Evolutionary conservation across 352 stramenopile genomes (phyloP).

Genomic region (Phytophthora boehmeriae): DNA sequence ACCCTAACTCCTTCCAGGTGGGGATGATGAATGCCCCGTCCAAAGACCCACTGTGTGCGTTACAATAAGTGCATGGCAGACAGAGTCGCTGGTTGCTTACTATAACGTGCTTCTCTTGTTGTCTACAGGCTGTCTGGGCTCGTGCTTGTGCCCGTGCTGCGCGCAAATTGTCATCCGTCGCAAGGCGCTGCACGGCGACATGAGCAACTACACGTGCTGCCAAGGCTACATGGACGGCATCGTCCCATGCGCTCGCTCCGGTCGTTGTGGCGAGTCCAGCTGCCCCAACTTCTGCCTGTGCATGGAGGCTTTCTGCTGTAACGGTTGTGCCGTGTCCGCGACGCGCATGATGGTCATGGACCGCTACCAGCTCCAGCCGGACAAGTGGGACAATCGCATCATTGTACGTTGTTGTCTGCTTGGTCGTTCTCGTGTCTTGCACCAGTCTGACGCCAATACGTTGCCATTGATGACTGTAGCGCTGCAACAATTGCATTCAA

Average conservation of each 20-base stretch:
- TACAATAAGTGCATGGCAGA: background rate
- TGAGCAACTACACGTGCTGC: conserved; percentile 93
- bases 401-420: conserved; percentile 62
- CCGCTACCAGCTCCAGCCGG: conserved; percentile 87
- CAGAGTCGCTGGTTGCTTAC: background rate
- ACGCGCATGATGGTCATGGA: conserved; percentile 93
- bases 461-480: conserved; percentile 37
- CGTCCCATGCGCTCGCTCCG: conserved; percentile 86
- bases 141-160: conserved; percentile 88
- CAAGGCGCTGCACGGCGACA: conserved; percentile 92
- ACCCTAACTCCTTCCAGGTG: conserved; percentile 82
- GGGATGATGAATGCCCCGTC: conserved; percentile 87
- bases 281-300: conserved; percentile 93
- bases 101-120: conserved; percentile 3
- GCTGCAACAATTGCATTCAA: conserved; percentile 95
- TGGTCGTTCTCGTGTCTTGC: background rate
- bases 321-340: conserved; percentile 90
- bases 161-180: conserved; percentile 91
- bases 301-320: conserved; percentile 88
- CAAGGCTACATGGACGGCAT: conserved; percentile 93
- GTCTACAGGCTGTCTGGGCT: conserved; percentile 57
- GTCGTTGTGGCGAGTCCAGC: conserved; percentile 82
- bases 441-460: conserved; percentile 2
- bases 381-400: conserved; percentile 94
- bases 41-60: conserved; percentile 85